Evolutionary conservation across 1,139 yeast genomes (phyloP).

Genomic region (Saccharomyces uvarum): DNA sequence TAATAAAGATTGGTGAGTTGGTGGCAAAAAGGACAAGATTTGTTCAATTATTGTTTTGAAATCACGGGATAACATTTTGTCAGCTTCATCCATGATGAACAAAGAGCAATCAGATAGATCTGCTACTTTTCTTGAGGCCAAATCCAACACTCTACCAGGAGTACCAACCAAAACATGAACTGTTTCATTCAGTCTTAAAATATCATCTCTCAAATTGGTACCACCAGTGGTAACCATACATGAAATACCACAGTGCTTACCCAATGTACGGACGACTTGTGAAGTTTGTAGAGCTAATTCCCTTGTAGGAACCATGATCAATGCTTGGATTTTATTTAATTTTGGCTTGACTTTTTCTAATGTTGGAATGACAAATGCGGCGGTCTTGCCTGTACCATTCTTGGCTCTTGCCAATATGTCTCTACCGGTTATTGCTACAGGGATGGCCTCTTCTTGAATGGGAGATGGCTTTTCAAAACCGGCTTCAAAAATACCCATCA

Average conservation of each 20-base stretch:
- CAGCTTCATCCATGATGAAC: constrained; percentile 98
- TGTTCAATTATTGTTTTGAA: constrained; percentile 85
- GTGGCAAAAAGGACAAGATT: constrained; percentile 74
- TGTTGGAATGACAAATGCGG: constrained; percentile 87
- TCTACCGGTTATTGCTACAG: constrained; percentile 90
- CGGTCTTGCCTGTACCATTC: constrained; percentile 97
- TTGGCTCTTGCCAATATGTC: constrained; percentile 97
- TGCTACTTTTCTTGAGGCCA: constrained; percentile 81
- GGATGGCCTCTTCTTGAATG: constrained; percentile 94
- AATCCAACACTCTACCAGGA: constrained; percentile 93
- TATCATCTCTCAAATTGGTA: constrained; percentile 88
- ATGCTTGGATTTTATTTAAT: constrained; percentile 75
- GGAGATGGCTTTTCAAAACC: constrained; percentile 98
- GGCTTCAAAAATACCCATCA: constrained; percentile 98
- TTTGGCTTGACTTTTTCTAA: constrained; percentile 81
- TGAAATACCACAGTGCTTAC: constrained; percentile 84
- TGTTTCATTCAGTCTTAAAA: constrained; percentile 82
- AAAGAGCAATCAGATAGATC: constrained; percentile 82
- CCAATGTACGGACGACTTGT: constrained; percentile 94
- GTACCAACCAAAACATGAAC: constrained; percentile 91
- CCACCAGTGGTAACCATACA: constrained; percentile 99
- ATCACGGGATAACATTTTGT: constrained; percentile 88
- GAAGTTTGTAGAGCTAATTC: constrained; percentile 95
- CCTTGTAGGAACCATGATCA: constrained; percentile 87
- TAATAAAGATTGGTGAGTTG: constrained; percentile 72